Conservation (phyloP, 345 rosid genomes). For the Eutrema yunnanense region DNA sequence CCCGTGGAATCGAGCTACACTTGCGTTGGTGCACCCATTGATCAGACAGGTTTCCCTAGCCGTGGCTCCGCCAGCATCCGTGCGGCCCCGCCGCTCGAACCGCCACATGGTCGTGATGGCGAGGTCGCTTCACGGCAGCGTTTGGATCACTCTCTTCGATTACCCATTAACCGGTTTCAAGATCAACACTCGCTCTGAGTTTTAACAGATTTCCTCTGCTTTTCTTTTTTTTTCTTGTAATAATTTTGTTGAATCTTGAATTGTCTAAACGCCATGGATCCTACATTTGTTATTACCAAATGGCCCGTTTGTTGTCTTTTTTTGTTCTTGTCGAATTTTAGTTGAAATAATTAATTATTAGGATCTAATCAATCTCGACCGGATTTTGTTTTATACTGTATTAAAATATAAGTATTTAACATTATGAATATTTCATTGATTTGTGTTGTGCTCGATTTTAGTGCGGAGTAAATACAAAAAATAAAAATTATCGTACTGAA, state of each 20-base stretch:
- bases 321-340: neutral
- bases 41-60: slow-evolving; percentile 33
- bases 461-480: neutral
- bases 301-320: neutral
- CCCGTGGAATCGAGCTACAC: slow-evolving; percentile 41
- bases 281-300: slow-evolving; percentile 10
- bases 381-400: neutral
- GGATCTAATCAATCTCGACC: neutral
- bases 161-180: slow-evolving; percentile 59
- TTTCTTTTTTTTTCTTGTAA: slow-evolving; percentile 24
- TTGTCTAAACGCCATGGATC: slow-evolving; percentile 32
- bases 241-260: slow-evolving; percentile 18
- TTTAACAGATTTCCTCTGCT: slow-evolving; percentile 4
- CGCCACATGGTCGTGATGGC: slow-evolving; percentile 40
- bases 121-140: slow-evolving; percentile 39
- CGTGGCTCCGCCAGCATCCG: slow-evolving; percentile 27
- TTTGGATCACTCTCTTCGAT: slow-evolving; percentile 37
- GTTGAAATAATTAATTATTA: neutral
- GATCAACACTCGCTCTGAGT: slow-evolving; percentile 33
- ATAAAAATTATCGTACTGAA: slow-evolving; percentile 14
- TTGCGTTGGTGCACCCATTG: slow-evolving; percentile 76
- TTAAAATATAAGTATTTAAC: neutral
- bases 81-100: slow-evolving; percentile 29
- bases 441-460: neutral
- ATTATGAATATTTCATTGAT: too few relatives aligned